A percentile compares a stretch with the other conserved stretches of the same genome.
phyloP scores from a whole-genome alignment of 805 yeast species.

The Candida patagonica region DNA sequence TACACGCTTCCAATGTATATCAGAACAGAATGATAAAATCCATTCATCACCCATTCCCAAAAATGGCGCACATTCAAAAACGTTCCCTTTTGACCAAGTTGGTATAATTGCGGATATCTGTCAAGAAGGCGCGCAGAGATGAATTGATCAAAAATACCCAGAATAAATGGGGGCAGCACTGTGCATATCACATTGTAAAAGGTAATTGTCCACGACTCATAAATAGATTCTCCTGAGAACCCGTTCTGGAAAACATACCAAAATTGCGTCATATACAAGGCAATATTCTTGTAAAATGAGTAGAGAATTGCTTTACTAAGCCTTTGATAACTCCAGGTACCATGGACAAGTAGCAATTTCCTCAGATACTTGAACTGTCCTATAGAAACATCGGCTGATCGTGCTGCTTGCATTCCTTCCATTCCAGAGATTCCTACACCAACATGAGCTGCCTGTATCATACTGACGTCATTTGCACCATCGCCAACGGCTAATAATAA shows the following conservation, averaged over 20 bases:
- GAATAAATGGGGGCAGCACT: conserved; percentile 88
- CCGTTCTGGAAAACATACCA: conserved; percentile 94
- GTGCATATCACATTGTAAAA: conserved; percentile 92
- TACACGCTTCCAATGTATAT: conserved; percentile 64
- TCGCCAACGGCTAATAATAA: conserved; percentile 92
- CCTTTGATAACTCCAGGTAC: conserved; percentile 96
- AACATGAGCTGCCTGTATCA: conserved; percentile 99
- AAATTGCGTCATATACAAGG: conserved; percentile 94
- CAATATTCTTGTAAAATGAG: conserved; percentile 91
- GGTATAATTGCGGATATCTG: conserved; percentile 87
- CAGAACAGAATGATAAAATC: conserved; percentile 86
- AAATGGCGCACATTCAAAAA: conserved; percentile 87
- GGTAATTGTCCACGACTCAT: conserved; percentile 97
- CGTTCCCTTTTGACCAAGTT: conserved; percentile 77
- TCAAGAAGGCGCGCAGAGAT: conserved; percentile 83
- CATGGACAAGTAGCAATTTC: conserved; percentile 83
- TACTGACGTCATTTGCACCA: conserved; percentile 97
- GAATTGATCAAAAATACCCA: conserved; percentile 96
- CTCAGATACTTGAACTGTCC: conserved; percentile 87
- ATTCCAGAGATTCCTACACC: conserved; percentile 98
- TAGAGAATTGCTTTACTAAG: conserved; percentile 86
- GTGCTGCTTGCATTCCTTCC: conserved; percentile 99
- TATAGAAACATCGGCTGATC: conserved; percentile 95
- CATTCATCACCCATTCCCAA: conserved; percentile 97
- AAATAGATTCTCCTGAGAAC: conserved; percentile 89